A percentile compares a stretch with the other conserved stretches of the same genome.
These are phyloP conservation scores for Delonix regia DNA, from an alignment of 306 rosid species.

Conservation along the genomic window DNA sequence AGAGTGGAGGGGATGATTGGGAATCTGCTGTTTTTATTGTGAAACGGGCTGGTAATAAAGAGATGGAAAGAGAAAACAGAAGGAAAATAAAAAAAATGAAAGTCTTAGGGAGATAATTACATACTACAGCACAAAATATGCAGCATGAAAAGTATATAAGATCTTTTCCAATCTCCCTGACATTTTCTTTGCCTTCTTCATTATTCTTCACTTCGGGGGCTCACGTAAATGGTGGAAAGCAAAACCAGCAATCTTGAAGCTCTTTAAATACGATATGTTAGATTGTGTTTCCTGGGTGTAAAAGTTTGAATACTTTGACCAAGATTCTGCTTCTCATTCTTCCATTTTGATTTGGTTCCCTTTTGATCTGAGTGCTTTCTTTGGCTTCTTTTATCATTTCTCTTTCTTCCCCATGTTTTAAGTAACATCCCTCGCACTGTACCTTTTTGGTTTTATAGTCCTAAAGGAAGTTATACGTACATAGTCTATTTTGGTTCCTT, in stretches of 20 bases:
- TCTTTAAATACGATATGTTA: constrained; percentile 51
- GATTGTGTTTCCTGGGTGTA: constrained; percentile 59
- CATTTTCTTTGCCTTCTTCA: not conserved
- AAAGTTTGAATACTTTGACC: constrained; percentile 71
- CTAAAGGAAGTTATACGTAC: constrained; percentile 21
- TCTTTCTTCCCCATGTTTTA: constrained; percentile 32
- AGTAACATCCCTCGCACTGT: constrained; percentile 9
- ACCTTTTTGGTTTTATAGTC: constrained; percentile 36
- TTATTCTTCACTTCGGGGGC: constrained; percentile 29
- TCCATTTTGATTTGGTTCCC: constrained; percentile 72
- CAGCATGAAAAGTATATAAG: constrained; percentile 30
- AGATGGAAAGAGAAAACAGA: constrained; percentile 18
- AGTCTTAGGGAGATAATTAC: constrained; percentile 15
- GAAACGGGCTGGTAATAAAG: constrained; percentile 39
- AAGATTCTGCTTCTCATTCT: constrained; percentile 69
- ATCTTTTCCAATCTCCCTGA: constrained; percentile 24
- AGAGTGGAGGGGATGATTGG: constrained; percentile 84
- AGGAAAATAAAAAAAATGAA: not conserved
- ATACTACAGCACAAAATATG: constrained; percentile 16
- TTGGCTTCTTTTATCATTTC: constrained; percentile 30
- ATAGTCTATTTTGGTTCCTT: constrained; percentile 40
- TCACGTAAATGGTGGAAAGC: constrained; percentile 36
- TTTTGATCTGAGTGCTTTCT: constrained; percentile 26
- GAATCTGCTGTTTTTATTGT: constrained; percentile 63
- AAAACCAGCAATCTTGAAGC: constrained; percentile 45